phyloP scores from a whole-genome alignment of 1,284 basidiomycete species.

The Marasmius sp. region DNA sequence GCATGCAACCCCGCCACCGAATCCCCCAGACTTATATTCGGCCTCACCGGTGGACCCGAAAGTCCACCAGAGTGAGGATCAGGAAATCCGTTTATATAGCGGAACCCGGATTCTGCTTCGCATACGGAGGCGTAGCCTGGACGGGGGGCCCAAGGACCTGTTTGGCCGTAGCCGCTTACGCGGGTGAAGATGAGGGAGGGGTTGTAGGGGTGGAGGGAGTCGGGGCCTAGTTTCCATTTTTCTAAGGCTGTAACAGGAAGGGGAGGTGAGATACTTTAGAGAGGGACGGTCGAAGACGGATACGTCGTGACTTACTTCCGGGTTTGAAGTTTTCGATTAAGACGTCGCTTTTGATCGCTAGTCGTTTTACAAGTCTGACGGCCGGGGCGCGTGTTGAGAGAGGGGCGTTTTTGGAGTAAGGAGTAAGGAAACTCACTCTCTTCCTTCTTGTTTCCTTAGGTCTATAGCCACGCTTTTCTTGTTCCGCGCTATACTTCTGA shows the following conservation, averaged over 20 bases:
- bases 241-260: too few relatives aligned
- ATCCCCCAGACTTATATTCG: conserved; percentile 71
- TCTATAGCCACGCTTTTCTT: conserved; percentile 74
- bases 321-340: conserved; percentile 73
- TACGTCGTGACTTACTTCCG: conserved; percentile 70
- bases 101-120: conserved; percentile 72
- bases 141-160: conserved; percentile 66
- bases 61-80: conserved; percentile 52
- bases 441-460: conserved; percentile 57
- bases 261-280: too few relatives aligned
- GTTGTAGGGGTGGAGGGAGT: conserved; percentile 53
- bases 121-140: conserved; percentile 74
- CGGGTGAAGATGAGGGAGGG: conserved; percentile 70
- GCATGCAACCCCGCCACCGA: conserved; percentile 71
- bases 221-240: conserved; percentile 65
- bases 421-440: conserved; percentile 44
- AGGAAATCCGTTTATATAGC: conserved; percentile 67
- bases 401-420: not conserved
- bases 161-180: conserved; percentile 73
- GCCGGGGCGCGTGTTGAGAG: not conserved
- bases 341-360: conserved; percentile 63
- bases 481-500: conserved; percentile 65
- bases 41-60: conserved; percentile 62
- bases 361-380: conserved; percentile 55
- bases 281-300: too few relatives aligned